These are phyloP conservation scores for Vitis cinerea DNA, from an alignment of 164 flowering plant genomes.

Conservation along the genomic window DNA sequence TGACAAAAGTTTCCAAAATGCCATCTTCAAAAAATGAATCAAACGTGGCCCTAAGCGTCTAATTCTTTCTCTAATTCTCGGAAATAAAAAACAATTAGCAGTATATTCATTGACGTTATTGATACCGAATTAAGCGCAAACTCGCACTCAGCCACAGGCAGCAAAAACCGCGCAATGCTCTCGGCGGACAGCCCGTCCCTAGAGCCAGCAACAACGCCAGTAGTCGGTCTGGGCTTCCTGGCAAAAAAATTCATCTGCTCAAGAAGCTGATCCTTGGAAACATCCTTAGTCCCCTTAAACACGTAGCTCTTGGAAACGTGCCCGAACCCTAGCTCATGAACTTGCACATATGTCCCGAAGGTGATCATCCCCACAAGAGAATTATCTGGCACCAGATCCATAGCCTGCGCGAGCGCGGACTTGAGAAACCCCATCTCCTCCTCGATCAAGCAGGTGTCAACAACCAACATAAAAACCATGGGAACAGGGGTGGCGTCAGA, in stretches of 20 bases:
- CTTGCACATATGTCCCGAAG: conserved; percentile 76
- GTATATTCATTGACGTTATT: too few species aligned
- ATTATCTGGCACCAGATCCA: conserved; percentile 74
- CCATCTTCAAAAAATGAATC: too few species aligned
- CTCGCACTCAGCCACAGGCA: conserved; percentile 91
- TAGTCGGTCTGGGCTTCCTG: conserved; percentile 62
- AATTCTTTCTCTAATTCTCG: too few species aligned
- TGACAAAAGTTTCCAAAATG: too few species aligned
- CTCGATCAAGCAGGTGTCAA: conserved; percentile 83
- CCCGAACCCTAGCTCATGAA: conserved; percentile 86
- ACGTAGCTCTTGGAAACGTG: conserved; percentile 68
- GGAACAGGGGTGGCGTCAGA: conserved; percentile 26
- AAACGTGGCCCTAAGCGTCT: too few species aligned
- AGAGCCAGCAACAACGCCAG: conserved; percentile 80
- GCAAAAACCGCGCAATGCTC: conserved; percentile 68
- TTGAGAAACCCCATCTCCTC: conserved; percentile 81
- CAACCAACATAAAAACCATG: conserved; percentile 69
- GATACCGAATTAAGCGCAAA: conserved; percentile 73
- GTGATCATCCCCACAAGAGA: conserved; percentile 86
- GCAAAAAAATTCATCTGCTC: conserved; percentile 83
- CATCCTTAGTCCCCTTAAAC: conserved; percentile 84
- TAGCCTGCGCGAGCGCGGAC: conserved; percentile 65
- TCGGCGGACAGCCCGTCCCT: conserved; percentile 78
- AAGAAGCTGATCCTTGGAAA: conserved; percentile 70
- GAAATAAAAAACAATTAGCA: too few species aligned